Evolutionary conservation across 768 basidiomycete genomes (phyloP), one percentile per base, ranked within the genome.

Genomic region (Amanita polypyramis): DNA sequence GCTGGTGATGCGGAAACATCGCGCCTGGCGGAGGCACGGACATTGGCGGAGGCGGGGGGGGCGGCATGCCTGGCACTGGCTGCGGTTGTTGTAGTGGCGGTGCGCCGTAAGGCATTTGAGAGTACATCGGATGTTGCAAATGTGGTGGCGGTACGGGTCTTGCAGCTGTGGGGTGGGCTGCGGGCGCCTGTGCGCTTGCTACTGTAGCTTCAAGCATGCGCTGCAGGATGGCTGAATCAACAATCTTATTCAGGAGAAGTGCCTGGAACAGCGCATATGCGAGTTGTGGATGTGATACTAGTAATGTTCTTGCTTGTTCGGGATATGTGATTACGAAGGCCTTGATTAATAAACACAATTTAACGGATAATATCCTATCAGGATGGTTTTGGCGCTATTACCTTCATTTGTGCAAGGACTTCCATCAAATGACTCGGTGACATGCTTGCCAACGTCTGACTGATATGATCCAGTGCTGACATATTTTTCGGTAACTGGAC

Each of bases 331-430:
- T 83, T 27, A 97, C 85, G 60, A 95, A 92, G 2, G 87, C 87
- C 96, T 99, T 29, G 20, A 46, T 49, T 44, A 32, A 45, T 48
- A 27, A n/a, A 43, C 38, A 45, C 33, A 45, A 48, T 43, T 15
- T 49, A 27, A 23, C 35, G 27, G 40, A 46, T 25, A 36, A 33
- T 36, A 21, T 30, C 43, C 27, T 38, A 51, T 52, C 40, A 56
- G n/a, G 61, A 33, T 38, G 45, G 47, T 50, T 34, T 56, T 14
- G 52, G 45, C 41, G 38, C 44, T 65, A 74, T 59, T 62, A 94
- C 96, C 83, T 98, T 98, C 86, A 95, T 94, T 64, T 96, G 91
- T n/a, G 86, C 86, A 55, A 99, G 70, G 7, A 97, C 85, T 65
- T 99, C 95, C 66, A 94, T 80, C 53, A 95, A 70, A 59, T 95